These are phyloP conservation scores for Cytospora piceae DNA, from an alignment of 2,329 filamentous ascomycete species.

Conservation along the genomic window DNA sequence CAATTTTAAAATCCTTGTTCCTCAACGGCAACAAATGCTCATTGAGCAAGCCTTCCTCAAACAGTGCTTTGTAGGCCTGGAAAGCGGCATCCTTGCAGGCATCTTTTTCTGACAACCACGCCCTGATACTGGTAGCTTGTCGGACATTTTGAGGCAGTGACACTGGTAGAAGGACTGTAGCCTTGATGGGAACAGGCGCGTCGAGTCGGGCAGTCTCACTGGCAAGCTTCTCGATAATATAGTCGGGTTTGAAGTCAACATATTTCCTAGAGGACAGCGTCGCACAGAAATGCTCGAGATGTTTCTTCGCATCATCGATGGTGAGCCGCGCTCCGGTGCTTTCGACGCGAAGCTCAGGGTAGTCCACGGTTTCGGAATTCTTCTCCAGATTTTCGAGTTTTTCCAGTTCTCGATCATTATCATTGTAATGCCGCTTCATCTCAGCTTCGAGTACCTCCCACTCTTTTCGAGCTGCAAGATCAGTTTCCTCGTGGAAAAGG, in stretches of 20 bases:
- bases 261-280: slow-evolving; percentile 61
- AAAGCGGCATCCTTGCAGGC: slow-evolving; percentile 84
- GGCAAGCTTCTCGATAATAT: slow-evolving; percentile 53
- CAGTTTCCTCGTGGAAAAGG: slow-evolving; percentile 46
- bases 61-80: slow-evolving; percentile 73
- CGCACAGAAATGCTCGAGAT: slow-evolving; percentile 81
- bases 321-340: slow-evolving; percentile 67
- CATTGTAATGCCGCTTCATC: slow-evolving; percentile 73
- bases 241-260: slow-evolving; percentile 69
- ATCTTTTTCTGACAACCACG: slow-evolving; percentile 73
- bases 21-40: slow-evolving; percentile 73
- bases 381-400: slow-evolving; percentile 57
- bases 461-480: slow-evolving; percentile 40
- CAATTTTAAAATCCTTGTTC: slow-evolving; percentile 44
- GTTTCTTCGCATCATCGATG: slow-evolving; percentile 72
- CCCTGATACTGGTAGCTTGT: slow-evolving; percentile 49
- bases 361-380: slow-evolving; percentile 38
- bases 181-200: slow-evolving; percentile 45
- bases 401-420: slow-evolving; percentile 59
- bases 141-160: slow-evolving; percentile 68
- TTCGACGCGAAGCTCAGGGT: slow-evolving; percentile 43
- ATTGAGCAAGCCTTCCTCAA: slow-evolving; percentile 73
- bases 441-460: slow-evolving; percentile 71
- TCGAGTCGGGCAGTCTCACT: slow-evolving; percentile 34
- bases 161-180: slow-evolving; percentile 71